Base-by-base conservation (phyloP, 768 basidiomycete species). In the Tylopilus felleus region DNA sequence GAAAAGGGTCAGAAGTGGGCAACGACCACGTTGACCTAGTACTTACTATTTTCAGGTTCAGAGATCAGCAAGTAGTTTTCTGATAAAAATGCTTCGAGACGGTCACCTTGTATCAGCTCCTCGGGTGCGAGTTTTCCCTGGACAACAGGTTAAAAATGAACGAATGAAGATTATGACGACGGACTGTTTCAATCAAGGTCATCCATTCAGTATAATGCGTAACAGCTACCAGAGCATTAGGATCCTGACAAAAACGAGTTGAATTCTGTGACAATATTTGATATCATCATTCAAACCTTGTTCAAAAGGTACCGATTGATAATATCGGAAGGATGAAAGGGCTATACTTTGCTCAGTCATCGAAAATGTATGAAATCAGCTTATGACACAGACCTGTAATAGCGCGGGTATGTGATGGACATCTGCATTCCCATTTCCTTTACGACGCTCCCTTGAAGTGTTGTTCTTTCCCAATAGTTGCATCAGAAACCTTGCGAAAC, bases 131-230 rank as follows among this genome's bases (percentile, higher is more conserved):
- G 5, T 49, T 49, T 25, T 21, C 35, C 16, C 56, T 57, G 22
- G 14, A 31, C 1, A 2, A 23, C 8, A n/a, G 19, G 13, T 49
- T 0, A 40, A 27, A 17, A 14, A 12, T 4, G 12, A 0, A 23
- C 28, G 23, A 5, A 1, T 1, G 2, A 45, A 12, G 14, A 17
- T 7, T 12, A 45, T 22, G 25, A 44, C 5, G 4, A 48, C 29
- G 4, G 8, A 58, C 56, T 13, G 14, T 29, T 19, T 54, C 27
- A 5, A 60, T 17, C 49, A 58, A 35, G 8, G 4, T 8, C 1
- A 53, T 53, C 56, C 57, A 59, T 17, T 51, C 46, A 0, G 9
- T 41, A 35, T 59, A 56, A 41, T 60, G 59, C 2, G 57, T 55
- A 21, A 60, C 12, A 6, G 53, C 57, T 17, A 57, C 47, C 36